Evolutionary conservation across 306 rosid genomes (phyloP), one percentile per base, ranked within the genome.

Genomic region (Begonia loranthoides): DNA sequence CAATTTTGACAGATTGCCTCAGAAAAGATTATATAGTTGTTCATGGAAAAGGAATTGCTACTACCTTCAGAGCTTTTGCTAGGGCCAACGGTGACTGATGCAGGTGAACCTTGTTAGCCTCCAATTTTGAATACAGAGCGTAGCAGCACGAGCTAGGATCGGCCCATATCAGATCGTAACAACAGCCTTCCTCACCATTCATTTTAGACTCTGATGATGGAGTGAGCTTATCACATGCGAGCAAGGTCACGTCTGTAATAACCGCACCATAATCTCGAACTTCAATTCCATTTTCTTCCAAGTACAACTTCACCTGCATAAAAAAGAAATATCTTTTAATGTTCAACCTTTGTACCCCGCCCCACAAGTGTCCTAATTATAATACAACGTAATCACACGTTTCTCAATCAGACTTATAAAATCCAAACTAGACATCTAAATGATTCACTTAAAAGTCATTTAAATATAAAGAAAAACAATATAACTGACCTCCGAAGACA

Each of bases 11-110:
- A n/a, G n/a, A n/a, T n/a, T n/a, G n/a, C n/a, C n/a, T n/a, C n/a
- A n/a, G n/a, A n/a, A n/a, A n/a, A n/a, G n/a, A n/a, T n/a, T n/a
- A 5, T 28, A 28, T 28, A 28, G 9, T 28, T 19, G 22, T 4
- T 19, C 22, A 19, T 19, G 22, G 22, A 19, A 19, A 19, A 19
- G 22, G 36, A 28, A 28, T 28, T 28, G 36, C 36, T 3, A 28
- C 36, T 61, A 90, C 99, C 99, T 92, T 92, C 24, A 92, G 56
- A 66, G 99, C 99, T 76, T 92, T 92, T 0, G 93, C 86, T 66
- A 92, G 95, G 61, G 96, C 96, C 87, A 92, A 67, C 65, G 99
- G 99, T n/a, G 99, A 92, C 47, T 64, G 96, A 67, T 76, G 86
- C 70, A 80, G 58, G 41, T 74, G 73, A 68, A 83, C 88, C 60